Evolutionary conservation across 2,329 filamentous ascomycete species (phyloP), one percentile per base, ranked within the genome.

Genomic region (Ampelomyces quisqualis): DNA sequence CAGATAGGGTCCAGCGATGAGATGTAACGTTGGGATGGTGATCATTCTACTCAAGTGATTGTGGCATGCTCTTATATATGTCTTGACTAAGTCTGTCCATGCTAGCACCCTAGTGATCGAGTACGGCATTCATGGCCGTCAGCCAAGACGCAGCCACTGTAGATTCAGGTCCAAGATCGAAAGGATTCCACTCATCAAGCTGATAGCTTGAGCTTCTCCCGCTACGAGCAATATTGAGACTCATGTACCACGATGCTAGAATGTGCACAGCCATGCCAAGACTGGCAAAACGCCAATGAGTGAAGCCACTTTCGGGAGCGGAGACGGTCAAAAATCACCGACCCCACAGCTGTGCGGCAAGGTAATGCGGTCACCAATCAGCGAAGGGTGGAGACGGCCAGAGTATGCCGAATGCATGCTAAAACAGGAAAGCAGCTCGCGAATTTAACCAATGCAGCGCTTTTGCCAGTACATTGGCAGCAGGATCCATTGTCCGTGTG

Each of bases 261-360:
- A 24, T 7, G 6, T 31, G 29, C 29, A 31, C 29, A 15, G 29
- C 29, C 29, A 11, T 18, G 19, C 31, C 31, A 33, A 33, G 37
- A 23, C 24, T 34, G 18, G 34, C 17, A 7, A n/a, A 26, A 15
- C 19, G 31, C 51, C 49, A 52, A 47, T 47, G 23, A 35, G 7
- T 11, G 10, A 19, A 15, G 24, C 18, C 10, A 18, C 9, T 14
- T 19, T 23, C 29, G 11, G 26, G 34, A 42, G 23, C 28, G 41
- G 23, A 33, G 27, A 34, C 55, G 57, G 57, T 43, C 34, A 57
- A 53, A 56, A 44, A 44, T 44, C 17, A 38, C 57, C 56, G 56
- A 28, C 26, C 23, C 26, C 26, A 28, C 26, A 28, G n/a, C 10
- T 28, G 15, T 28, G 26, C 26, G 26, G 26, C 26, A 14, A 13